A percentile compares a stretch with the other conserved stretches of the same genome.
phyloP scores from a whole-genome alignment of 352 stramenopile species.

The Pilasporangium apinafurcum region DNA sequence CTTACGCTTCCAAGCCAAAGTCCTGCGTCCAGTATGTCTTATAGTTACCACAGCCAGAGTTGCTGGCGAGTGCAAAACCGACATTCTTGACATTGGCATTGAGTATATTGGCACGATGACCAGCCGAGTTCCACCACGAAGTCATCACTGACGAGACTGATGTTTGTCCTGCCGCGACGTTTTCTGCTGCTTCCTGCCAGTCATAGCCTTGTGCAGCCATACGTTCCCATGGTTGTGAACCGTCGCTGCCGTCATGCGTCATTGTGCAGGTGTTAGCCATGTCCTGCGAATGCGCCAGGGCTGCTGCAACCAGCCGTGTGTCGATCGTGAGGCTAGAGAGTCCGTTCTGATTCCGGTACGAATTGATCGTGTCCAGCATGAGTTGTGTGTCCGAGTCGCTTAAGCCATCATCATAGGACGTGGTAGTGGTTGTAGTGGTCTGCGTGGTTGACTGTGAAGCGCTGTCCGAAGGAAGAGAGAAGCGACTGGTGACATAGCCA shows the following conservation, averaged over 20 bases:
- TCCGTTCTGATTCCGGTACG: slow-evolving; percentile 32
- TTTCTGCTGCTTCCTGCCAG: slow-evolving; percentile 34
- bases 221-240: slow-evolving; percentile 26
- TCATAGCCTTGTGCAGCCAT: slow-evolving; percentile 27
- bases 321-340: slow-evolving; percentile 30
- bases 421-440: neutral
- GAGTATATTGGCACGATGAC: slow-evolving; percentile 47
- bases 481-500: slow-evolving; percentile 34
- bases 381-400: slow-evolving; percentile 17
- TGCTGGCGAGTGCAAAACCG: slow-evolving; percentile 7
- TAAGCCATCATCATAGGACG: slow-evolving; percentile 25
- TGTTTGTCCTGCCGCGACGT: slow-evolving; percentile 40
- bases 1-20: slow-evolving; percentile 7
- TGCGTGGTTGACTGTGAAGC: neutral
- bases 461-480: slow-evolving; percentile 11
- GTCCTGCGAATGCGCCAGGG: slow-evolving; percentile 34
- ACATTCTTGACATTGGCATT: slow-evolving; percentile 9
- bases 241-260: slow-evolving; percentile 33
- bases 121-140: slow-evolving; percentile 45
- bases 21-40: slow-evolving; percentile 13
- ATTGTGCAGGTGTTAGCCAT: slow-evolving; percentile 34
- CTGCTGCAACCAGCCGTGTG: slow-evolving; percentile 21
- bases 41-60: slow-evolving; percentile 10
- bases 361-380: slow-evolving; percentile 49
- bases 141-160: slow-evolving; percentile 33